Evolutionary conservation across 805 yeast genomes (phyloP), one percentile per base, ranked within the genome.

Genomic region (Priceomyces melissophilus): DNA sequence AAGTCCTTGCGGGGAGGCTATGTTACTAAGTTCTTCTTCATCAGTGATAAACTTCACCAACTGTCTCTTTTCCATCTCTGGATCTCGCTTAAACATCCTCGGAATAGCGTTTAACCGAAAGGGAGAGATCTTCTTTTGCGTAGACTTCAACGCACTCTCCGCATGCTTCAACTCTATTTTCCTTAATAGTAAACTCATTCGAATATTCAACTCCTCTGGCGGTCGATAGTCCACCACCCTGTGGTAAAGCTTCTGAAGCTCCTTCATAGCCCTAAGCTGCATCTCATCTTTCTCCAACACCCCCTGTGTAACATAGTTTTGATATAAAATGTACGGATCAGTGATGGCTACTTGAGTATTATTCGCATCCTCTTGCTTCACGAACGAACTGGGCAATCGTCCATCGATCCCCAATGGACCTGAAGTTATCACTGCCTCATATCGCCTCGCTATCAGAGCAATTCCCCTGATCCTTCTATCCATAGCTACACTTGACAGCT

Each of bases 1-100:
- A 4, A 84, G 59, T 0, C 90, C 90, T 42, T 75, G 82, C 0
- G 89, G 89, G 0, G 85, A 69, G 1, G 75, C 67, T 41, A 79
- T 65, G 40, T 75, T 66, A 3, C 59, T 50, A 26, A 82, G 54
- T 47, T 79, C 84, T 43, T 81, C 85, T 47, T 82, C 86, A 52
- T 81, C 84, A 0, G 78, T 68, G 15, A 84, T 53, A 8, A 70
- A 69, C 43, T 61, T 60, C 15, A 84, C 65, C 33, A 84, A 50
- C 32, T 76, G 77, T 9, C 53, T 62, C 42, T 52, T 54, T 30
- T 56, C 54, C 1, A 48, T 59, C 34, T 54, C 59, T 35, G 55
- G 70, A 54, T 49, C 66, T 44, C 54, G 36, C 47, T 62, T 47
- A 46, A 60, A 69, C 36, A 57, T 48, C 46, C 35, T 59, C 13